phyloP scores from a whole-genome alignment of 192 early-diverging fungal species.

The Paraglomus occultum region DNA sequence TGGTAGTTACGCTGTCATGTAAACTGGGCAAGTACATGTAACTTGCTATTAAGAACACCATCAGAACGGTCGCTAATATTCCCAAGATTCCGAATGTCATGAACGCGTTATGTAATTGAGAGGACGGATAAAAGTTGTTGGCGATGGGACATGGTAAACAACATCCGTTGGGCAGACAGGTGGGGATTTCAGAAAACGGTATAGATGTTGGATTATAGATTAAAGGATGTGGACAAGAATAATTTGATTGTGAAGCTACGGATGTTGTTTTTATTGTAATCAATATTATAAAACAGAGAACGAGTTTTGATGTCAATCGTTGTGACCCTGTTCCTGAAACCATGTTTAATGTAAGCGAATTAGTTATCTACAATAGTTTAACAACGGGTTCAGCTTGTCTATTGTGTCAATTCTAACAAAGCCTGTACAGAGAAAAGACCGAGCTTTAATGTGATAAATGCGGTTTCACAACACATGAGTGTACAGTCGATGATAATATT shows the following conservation, averaged over 20 bases:
- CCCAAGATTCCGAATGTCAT: slow-evolving; percentile 8
- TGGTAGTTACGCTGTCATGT: neutral
- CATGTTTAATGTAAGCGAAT: too few relatives aligned
- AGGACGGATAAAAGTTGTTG: slow-evolving; percentile 17
- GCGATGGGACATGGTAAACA: slow-evolving; percentile 16
- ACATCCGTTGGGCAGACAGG: neutral
- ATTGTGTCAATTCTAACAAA: too few relatives aligned
- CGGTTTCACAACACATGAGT: too few relatives aligned
- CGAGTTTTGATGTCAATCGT: too few relatives aligned
- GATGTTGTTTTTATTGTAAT: too few relatives aligned
- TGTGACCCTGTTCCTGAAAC: too few relatives aligned
- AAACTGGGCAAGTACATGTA: slow-evolving; percentile 11
- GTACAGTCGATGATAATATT: too few relatives aligned
- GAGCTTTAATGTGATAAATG: too few relatives aligned
- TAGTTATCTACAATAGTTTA: too few relatives aligned
- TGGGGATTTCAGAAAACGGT: neutral
- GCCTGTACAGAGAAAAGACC: too few relatives aligned
- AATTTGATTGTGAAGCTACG: neutral
- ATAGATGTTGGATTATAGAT: neutral
- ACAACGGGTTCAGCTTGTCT: too few relatives aligned
- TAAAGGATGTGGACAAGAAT: neutral
- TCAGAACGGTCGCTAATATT: slow-evolving; percentile 12
- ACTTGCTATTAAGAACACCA: neutral
- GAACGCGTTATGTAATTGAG: neutral
- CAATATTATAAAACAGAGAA: too few relatives aligned